phyloP scores from a whole-genome alignment of 2,329 filamentous ascomycete genomes.

The Neonectria coccinea region DNA sequence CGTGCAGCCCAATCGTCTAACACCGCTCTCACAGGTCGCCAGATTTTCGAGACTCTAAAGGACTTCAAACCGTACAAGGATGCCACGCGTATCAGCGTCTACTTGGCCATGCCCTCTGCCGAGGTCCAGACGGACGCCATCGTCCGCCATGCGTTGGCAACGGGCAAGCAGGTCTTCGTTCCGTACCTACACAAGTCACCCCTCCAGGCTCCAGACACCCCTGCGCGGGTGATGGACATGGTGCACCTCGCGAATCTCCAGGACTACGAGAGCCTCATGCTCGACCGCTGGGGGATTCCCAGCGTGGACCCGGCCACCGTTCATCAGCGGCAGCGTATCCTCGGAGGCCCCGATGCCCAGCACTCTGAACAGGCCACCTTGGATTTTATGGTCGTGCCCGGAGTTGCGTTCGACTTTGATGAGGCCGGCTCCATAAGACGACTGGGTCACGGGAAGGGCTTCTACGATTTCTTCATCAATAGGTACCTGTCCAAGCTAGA shows the following conservation, averaged over 20 bases:
- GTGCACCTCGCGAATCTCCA: slow-evolving; percentile 77
- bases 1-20: slow-evolving; percentile 33
- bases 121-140: slow-evolving; percentile 89
- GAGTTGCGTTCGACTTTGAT: slow-evolving; percentile 86
- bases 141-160: slow-evolving; percentile 80
- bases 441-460: slow-evolving; percentile 94
- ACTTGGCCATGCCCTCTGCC: slow-evolving; percentile 89
- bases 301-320: slow-evolving; percentile 77
- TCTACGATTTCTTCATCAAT: slow-evolving; percentile 93
- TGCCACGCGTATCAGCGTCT: slow-evolving; percentile 83
- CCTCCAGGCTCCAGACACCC: slow-evolving; percentile 62
- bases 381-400: slow-evolving; percentile 91
- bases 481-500: slow-evolving; percentile 69
- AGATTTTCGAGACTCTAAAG: slow-evolving; percentile 73
- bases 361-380: slow-evolving; percentile 64
- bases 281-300: slow-evolving; percentile 96
- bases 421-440: slow-evolving; percentile 70
- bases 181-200: slow-evolving; percentile 82
- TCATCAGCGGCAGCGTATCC: slow-evolving; percentile 74
- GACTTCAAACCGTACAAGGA: slow-evolving; percentile 79
- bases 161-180: slow-evolving; percentile 89
- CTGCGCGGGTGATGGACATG: slow-evolving; percentile 90
- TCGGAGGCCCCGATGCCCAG: slow-evolving; percentile 69
- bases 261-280: slow-evolving; percentile 82
- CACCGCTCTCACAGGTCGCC: slow-evolving; percentile 63